Conservation (phyloP, 208 protist species). For the Leishmania tropica region DNA sequence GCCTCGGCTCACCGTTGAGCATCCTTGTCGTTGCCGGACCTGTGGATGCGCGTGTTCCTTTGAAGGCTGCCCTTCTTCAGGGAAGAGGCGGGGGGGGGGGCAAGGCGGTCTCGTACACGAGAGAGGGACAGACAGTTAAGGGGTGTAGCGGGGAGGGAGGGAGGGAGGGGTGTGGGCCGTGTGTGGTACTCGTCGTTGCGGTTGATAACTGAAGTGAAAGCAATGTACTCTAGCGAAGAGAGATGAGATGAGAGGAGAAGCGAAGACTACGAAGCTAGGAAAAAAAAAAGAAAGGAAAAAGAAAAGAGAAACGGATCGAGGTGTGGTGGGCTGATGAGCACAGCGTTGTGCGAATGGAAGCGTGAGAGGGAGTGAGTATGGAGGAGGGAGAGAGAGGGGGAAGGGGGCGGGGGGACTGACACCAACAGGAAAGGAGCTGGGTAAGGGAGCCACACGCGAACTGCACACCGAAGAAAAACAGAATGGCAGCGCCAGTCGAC, state of each 20-base stretch:
- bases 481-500: too few relatives aligned
- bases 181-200: background rate
- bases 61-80: background rate
- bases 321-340: background rate
- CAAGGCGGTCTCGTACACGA: too few relatives aligned
- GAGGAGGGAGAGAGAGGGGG: background rate
- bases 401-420: background rate
- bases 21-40: background rate
- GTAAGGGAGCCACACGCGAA: background rate
- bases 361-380: background rate
- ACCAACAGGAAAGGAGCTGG: slow-evolving; percentile 1
- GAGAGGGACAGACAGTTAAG: too few relatives aligned
- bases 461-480: background rate
- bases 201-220: background rate
- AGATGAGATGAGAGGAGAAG: background rate
- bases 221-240: slow-evolving; percentile 3
- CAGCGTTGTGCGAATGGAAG: background rate
- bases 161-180: too few relatives aligned
- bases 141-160: background rate
- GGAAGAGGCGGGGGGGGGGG: too few relatives aligned
- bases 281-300: background rate
- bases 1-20: slow-evolving; percentile 58
- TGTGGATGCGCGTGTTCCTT: background rate
- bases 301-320: background rate
- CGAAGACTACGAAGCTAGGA: background rate